Percentiles rank a stretch among this genome's conserved stretches.
phyloP scores from a whole-genome alignment of 2,329 filamentous ascomycete genomes.

The Botrytis sinoallii region DNA sequence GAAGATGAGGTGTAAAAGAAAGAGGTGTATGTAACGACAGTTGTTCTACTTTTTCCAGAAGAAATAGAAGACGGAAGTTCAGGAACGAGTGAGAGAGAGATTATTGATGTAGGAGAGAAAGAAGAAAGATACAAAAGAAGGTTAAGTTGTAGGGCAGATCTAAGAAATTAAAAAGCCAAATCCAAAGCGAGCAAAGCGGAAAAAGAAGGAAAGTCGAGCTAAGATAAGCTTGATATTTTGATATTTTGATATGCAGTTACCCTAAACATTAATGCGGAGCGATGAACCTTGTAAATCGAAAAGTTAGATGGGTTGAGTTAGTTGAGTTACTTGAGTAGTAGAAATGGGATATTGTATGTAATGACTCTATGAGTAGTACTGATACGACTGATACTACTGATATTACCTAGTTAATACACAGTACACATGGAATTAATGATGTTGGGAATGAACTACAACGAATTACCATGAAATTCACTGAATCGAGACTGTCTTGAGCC shows the following conservation, averaged over 20 bases:
- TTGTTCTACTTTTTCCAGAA: background rate
- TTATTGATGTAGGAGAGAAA: background rate
- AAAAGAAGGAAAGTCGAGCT: background rate
- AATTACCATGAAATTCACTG: background rate
- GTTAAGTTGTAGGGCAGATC: background rate
- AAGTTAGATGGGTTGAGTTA: background rate
- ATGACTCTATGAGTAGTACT: no score
- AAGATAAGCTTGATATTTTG: conserved; percentile 9
- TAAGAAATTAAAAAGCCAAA: background rate
- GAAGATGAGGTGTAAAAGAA: background rate
- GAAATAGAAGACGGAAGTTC: background rate
- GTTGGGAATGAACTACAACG: background rate
- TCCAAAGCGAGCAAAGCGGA: background rate
- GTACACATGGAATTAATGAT: no score
- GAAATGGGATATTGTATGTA: no score
- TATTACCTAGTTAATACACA: background rate
- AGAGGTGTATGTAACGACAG: conserved; percentile 10
- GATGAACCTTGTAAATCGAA: background rate
- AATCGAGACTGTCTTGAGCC: background rate
- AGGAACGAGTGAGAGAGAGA: background rate
- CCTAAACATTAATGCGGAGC: background rate
- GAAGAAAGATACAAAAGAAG: background rate
- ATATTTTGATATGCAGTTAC: conserved; percentile 11
- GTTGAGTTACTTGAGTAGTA: no score
- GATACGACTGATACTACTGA: no score